Evolutionary conservation across 176 grass and related monocot species (phyloP).

Genomic region (Oryza meyeriana): DNA sequence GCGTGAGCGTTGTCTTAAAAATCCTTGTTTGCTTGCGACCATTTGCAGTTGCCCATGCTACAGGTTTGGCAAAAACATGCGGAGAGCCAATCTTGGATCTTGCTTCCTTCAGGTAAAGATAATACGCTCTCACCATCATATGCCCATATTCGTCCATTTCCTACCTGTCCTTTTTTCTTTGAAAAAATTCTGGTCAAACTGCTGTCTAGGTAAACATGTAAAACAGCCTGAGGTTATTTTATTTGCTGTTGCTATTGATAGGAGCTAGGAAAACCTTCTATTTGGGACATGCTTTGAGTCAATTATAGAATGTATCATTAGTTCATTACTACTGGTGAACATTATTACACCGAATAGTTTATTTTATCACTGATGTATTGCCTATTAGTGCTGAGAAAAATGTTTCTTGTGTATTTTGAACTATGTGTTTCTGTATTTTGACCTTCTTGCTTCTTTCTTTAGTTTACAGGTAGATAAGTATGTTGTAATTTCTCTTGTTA

Average conservation of each 20-base stretch:
- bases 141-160: slow-evolving; percentile 4
- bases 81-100: slow-evolving; percentile 80
- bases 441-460: neutral
- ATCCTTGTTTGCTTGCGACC: slow-evolving; percentile 17
- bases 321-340: neutral
- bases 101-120: slow-evolving; percentile 90
- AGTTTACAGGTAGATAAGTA: neutral
- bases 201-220: slow-evolving; percentile 6
- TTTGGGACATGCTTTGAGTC: neutral
- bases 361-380: neutral
- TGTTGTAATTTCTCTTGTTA: slow-evolving; percentile 1
- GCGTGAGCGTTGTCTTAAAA: slow-evolving; percentile 8
- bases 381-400: neutral
- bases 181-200: neutral
- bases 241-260: neutral
- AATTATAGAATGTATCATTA: neutral
- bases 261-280: slow-evolving; percentile 9
- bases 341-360: neutral
- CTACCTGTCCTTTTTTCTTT: slow-evolving; percentile 4
- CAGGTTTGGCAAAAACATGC: slow-evolving; percentile 92
- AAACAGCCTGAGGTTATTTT: slow-evolving; percentile 16
- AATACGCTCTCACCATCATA: neutral
- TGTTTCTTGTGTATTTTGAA: neutral
- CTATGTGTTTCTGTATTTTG: neutral
- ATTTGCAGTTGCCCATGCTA: slow-evolving; percentile 90